Percentiles rank a stretch among this genome's conserved stretches.
Evolutionary conservation across 768 basidiomycete species (phyloP).

Genomic region (Tylopilus sp.): DNA sequence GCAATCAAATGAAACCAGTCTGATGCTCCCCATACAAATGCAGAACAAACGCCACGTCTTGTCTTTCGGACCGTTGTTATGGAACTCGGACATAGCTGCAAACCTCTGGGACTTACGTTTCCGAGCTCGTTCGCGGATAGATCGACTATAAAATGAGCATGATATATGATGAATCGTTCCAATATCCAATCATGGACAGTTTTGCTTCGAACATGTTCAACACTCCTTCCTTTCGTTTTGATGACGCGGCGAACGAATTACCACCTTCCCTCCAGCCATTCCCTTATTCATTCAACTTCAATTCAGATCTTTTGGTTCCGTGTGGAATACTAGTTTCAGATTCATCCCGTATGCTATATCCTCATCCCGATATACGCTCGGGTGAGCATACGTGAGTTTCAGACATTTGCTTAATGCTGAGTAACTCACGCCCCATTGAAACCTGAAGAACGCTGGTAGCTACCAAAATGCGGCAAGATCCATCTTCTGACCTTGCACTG

Average conservation of each 20-base stretch:
- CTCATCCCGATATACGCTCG: too few relatives aligned
- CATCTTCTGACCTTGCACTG: neutral
- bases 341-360: too few relatives aligned
- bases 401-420: neutral
- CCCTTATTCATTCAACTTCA: neutral
- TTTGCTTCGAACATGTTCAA: neutral
- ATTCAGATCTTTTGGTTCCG: neutral
- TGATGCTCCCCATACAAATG: neutral
- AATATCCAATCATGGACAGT: neutral
- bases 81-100: neutral
- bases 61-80: neutral
- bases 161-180: neutral
- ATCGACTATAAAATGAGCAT: neutral
- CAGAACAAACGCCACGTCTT: neutral
- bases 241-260: neutral
- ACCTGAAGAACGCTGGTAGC: too few relatives aligned
- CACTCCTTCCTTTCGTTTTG: neutral
- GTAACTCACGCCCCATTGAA: neutral
- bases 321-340: neutral
- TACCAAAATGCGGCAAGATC: neutral
- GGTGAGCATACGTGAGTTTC: neutral
- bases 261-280: too few relatives aligned
- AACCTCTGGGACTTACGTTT: neutral
- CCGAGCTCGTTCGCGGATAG: neutral
- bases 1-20: neutral